Evolutionary conservation across 2,329 filamentous ascomycete genomes (phyloP), one percentile per base, ranked within the genome.

Genomic region (Apiospora arundinis): DNA sequence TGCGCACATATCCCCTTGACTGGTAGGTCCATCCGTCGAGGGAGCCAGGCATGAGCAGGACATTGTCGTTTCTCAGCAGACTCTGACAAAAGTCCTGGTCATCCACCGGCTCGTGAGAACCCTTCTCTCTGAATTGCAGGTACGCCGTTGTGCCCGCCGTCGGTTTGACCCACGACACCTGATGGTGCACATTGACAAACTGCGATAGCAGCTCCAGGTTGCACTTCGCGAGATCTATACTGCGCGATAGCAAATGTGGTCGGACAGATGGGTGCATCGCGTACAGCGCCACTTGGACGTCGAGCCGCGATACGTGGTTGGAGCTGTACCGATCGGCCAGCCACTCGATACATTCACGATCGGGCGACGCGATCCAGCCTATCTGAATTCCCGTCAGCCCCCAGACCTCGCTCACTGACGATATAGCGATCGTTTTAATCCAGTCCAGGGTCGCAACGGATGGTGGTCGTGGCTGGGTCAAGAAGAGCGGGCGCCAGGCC

Each of bases 341-440:
- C 18, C 86, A 84, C 68, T 91, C 87, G 69, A 95, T 87, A 70
- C 97, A 85, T 0, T 83, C 82, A 6, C 79, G 78, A 79, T 90
- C 89, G 37, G 89, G 89, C 18, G 91, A 92, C 4, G 92, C 93
- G 71, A 95, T 86, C 95, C 95, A 98, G 44, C 95, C 95, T 1
- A 95, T 82, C 0, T 94, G 90, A 73, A 97, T 91, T 1, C 95
- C 94, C 0, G 94, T 93, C 5, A 97, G 83, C 2, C 92, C 90
- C 82, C 94, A 97, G 0, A 93, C 92, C 82, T 97, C 97, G 37
- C 92, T 95, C 85, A 97, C 90, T 23, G 93, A 95, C 18, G 94
- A 92, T 0, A 93, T 96, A 16, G 90, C 89, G 44, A 97, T 85
- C 28, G 89, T 88, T 70, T 91, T 92, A 3, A 88, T 82, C 81